Evolutionary conservation across 257 asterid genomes (phyloP).

Genomic region (Solanum gracilifrons): DNA sequence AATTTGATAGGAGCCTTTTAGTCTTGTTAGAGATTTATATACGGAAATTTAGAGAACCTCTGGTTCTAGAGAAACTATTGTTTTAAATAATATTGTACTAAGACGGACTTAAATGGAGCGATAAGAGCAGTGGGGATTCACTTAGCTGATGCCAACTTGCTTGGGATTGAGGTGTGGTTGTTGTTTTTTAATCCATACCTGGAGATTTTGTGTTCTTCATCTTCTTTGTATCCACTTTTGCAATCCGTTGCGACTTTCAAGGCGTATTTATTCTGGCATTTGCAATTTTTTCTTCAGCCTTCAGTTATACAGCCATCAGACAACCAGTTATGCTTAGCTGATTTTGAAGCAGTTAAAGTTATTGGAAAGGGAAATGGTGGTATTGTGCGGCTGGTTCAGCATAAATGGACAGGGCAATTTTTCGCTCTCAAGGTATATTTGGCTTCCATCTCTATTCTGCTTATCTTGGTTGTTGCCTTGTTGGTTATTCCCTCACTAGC

Average conservation of each 20-base stretch:
- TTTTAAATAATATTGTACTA: not conserved
- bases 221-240: not conserved
- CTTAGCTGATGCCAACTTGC: not conserved
- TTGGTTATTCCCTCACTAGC: not conserved
- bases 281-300: slow-evolving; percentile 36
- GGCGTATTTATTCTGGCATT: not conserved
- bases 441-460: not conserved
- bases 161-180: not conserved
- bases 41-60: not conserved
- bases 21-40: not conserved
- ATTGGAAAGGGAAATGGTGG: slow-evolving; percentile 97
- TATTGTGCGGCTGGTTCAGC: slow-evolving; percentile 87
- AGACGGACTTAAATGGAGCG: not conserved
- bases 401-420: slow-evolving; percentile 91
- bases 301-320: slow-evolving; percentile 75
- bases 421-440: slow-evolving; percentile 82
- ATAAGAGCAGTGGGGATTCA: not conserved
- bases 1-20: not conserved
- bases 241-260: not conserved
- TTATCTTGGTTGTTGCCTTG: not conserved
- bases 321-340: slow-evolving; percentile 90
- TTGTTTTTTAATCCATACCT: not conserved
- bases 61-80: not conserved
- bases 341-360: slow-evolving; percentile 86
- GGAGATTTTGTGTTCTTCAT: not conserved